Conservation (phyloP, 768 basidiomycete genomes). For the Coprinopsis cinerea region DNA sequence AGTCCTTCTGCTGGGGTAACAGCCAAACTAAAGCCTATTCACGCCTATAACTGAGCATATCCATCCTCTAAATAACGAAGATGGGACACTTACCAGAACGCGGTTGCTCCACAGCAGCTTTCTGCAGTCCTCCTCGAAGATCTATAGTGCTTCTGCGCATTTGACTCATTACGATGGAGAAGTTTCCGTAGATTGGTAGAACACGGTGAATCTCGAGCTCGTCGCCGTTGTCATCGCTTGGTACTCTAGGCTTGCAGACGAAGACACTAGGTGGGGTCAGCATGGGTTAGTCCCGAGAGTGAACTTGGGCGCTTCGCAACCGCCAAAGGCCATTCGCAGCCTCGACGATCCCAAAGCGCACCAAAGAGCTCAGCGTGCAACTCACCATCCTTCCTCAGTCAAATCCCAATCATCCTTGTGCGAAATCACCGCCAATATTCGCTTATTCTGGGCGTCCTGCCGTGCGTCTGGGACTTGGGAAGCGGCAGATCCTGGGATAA, state of each 20-base stretch:
- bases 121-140: slow-evolving; percentile 18
- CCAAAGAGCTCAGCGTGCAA: neutral
- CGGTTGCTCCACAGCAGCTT: slow-evolving; percentile 26
- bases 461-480: slow-evolving; percentile 6
- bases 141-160: slow-evolving; percentile 35
- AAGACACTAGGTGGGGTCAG: slow-evolving; percentile 35
- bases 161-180: slow-evolving; percentile 55
- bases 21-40: slow-evolving; percentile 48
- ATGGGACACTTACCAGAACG: slow-evolving; percentile 32
- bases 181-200: slow-evolving; percentile 51
- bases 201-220: slow-evolving; percentile 42
- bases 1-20: slow-evolving; percentile 39
- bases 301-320: neutral
- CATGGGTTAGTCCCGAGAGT: no score
- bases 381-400: slow-evolving; percentile 51
- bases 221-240: slow-evolving; percentile 18
- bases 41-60: neutral
- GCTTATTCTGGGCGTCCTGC: slow-evolving; percentile 21
- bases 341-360: neutral
- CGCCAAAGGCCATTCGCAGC: neutral
- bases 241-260: slow-evolving; percentile 36
- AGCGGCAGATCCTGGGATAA: slow-evolving; percentile 17
- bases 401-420: slow-evolving; percentile 37
- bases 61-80: neutral
- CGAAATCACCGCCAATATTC: slow-evolving; percentile 45